Percentiles rank a stretch among this genome's conserved stretches.
Evolutionary conservation across 108 stramenopile species (phyloP).

Genomic region (Epithemia pelagica): DNA sequence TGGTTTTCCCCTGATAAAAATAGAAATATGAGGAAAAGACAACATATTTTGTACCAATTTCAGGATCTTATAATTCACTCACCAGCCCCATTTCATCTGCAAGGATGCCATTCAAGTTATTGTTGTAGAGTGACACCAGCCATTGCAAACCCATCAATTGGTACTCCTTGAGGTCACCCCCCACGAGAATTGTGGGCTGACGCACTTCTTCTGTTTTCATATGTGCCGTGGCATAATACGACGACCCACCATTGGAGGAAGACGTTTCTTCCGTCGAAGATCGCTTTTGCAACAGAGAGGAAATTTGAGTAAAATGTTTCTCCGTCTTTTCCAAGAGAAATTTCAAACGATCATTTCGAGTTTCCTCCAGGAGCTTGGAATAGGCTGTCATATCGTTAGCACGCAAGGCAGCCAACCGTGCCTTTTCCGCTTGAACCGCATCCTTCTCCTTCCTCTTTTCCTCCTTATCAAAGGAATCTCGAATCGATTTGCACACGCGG

Average conservation of each 20-base stretch:
- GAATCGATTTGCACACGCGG: constrained; percentile 49
- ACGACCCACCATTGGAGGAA: constrained; percentile 1
- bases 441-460: constrained; percentile 70
- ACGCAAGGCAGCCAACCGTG: constrained; percentile 73
- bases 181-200: constrained; percentile 69
- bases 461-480: constrained; percentile 63
- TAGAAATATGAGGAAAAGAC: constrained; percentile 72
- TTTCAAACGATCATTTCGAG: constrained; percentile 77
- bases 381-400: constrained; percentile 87
- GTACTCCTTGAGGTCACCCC: constrained; percentile 91
- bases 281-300: constrained; percentile 52
- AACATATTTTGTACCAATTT: constrained; percentile 17
- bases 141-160: constrained; percentile 95
- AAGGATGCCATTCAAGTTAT: constrained; percentile 72
- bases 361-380: constrained; percentile 72
- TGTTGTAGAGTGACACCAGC: constrained; percentile 91
- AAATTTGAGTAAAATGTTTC: constrained; percentile 73
- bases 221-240: constrained; percentile 82
- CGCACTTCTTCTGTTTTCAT: constrained; percentile 67
- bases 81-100: constrained; percentile 79
- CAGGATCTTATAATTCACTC: background rate
- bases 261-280: constrained; percentile 11
- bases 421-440: constrained; percentile 53
- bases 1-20: constrained; percentile 80
- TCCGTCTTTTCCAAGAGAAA: constrained; percentile 83